Evolutionary conservation across 75 land plant genomes (phyloP), one percentile per base, ranked within the genome.

Genomic region (Isoetes taiwanensis): DNA sequence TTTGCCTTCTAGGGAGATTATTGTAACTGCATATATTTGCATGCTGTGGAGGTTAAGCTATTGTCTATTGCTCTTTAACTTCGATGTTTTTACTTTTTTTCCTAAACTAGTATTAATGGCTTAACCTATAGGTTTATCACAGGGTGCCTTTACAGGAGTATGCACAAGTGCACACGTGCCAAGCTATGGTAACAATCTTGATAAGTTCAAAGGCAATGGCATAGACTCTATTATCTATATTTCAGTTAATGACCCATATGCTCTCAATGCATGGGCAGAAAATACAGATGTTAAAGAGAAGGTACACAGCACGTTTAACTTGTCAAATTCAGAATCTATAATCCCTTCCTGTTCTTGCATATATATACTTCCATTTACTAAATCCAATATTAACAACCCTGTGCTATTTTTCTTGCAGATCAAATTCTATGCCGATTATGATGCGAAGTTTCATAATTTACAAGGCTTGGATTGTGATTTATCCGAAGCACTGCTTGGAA

Each of bases 391-490:
- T n/a, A n/a, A n/a, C n/a, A n/a, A n/a, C n/a, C n/a, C n/a, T n/a
- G n/a, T n/a, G n/a, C n/a, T n/a, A n/a, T n/a, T n/a, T n/a, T n/a
- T n/a, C n/a, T n/a, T n/a, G n/a, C 50, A 46, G 50, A 46, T 46
- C 50, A 6, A 46, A 8, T 46, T 46, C 50, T 46, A 6, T n/a
- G 50, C 50, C n/a, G 50, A 46, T 19, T 46, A 19, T 23, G 50
- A 46, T n/a, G 50, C 21, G 5, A 46, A 23, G 8, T 46, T 46
- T 23, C 50, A 46, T 23, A 46, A 46, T 6, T 46, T 23, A 6
- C 50, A 19, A 23, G 38, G 50, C 19, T 46, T 46, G 50, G n/a
- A 46, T 19, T 46, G 6, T 46, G 50, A 46, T 46, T 46, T 46
- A 23, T 19, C 21, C 19, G 23, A 46, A 23, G 50, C 50, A 4